phyloP scores from a whole-genome alignment of 768 basidiomycete species.

The Daedalea quercina region DNA sequence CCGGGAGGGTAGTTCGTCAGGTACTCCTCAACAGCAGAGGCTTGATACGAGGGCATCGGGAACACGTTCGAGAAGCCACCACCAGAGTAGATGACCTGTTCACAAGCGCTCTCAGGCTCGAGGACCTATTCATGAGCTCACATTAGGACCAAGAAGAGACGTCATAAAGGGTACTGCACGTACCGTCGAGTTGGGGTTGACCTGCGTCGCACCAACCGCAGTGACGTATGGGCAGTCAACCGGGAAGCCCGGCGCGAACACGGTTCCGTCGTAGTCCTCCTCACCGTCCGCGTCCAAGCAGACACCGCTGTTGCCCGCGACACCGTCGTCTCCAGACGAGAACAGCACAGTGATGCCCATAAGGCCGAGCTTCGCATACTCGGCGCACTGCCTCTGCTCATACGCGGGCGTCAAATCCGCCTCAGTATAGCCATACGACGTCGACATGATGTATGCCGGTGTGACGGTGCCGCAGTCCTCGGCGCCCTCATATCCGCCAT shows the following conservation, averaged over 20 bases:
- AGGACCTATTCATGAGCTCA: conserved; percentile 11
- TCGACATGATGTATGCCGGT: conserved; percentile 34
- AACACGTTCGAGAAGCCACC: conserved; percentile 37
- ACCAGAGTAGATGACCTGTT: conserved; percentile 30
- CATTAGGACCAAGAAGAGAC: not conserved
- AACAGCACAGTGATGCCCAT: conserved; percentile 34
- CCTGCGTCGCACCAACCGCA: conserved; percentile 31
- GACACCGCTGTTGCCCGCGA: conserved; percentile 25
- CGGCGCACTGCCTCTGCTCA: conserved; percentile 34
- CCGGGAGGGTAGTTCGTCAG: conserved; percentile 26
- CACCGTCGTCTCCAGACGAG: conserved; percentile 38
- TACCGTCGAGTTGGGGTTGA: conserved; percentile 24
- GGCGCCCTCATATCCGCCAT: conserved; percentile 33
- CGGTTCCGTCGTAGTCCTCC: conserved; percentile 2
- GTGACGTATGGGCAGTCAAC: conserved; percentile 35
- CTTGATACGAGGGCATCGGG: conserved; percentile 29
- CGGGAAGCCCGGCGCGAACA: conserved; percentile 14
- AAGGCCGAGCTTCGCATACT: conserved; percentile 37
- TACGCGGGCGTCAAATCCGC: conserved; percentile 28
- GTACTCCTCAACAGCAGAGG: conserved; percentile 21
- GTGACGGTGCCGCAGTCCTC: conserved; percentile 27
- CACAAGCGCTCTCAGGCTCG: conserved; percentile 33
- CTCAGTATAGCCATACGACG: conserved; percentile 34
- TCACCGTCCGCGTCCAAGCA: conserved; percentile 29
- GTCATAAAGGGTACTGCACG: not conserved